A percentile compares a stretch with the other conserved stretches of the same genome.
Evolutionary conservation across 805 yeast species (phyloP).

Genomic region (Wickerhamomyces tratensis): DNA sequence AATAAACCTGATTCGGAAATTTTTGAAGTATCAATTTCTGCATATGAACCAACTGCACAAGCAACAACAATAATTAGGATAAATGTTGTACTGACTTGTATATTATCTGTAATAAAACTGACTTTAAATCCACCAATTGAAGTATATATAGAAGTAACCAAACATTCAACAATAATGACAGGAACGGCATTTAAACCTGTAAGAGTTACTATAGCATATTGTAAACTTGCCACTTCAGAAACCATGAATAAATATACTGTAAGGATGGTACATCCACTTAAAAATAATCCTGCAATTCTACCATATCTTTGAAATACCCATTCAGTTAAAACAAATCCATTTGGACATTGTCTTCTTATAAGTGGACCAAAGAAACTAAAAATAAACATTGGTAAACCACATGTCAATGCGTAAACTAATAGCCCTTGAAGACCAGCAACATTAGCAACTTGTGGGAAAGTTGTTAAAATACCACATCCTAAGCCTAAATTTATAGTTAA

Average conservation of each 20-base stretch:
- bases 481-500: conserved; percentile 36
- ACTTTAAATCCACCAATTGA: conserved; percentile 84
- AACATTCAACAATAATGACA: conserved; percentile 76
- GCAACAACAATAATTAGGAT: conserved; percentile 60
- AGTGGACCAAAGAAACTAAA: conserved; percentile 79
- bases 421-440: conserved; percentile 82
- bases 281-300: conserved; percentile 54
- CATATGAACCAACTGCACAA: conserved; percentile 69
- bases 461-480: conserved; percentile 84
- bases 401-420: conserved; percentile 67
- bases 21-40: conserved; percentile 45
- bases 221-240: conserved; percentile 75
- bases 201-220: conserved; percentile 64
- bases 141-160: conserved; percentile 80
- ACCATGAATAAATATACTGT: conserved; percentile 84
- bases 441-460: conserved; percentile 83
- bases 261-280: conserved; percentile 73
- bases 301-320: conserved; percentile 91
- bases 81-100: conserved; percentile 72
- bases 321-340: conserved; percentile 86
- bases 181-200: conserved; percentile 76
- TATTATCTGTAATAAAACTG: conserved; percentile 77
- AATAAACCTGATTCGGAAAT: conserved; percentile 60
- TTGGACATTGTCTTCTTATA: conserved; percentile 70
- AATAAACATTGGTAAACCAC: conserved; percentile 77